Percentiles rank a stretch among this genome's conserved stretches.
phyloP scores from a whole-genome alignment of 73 alveolate species.

The Paramecium primaurelia region DNA sequence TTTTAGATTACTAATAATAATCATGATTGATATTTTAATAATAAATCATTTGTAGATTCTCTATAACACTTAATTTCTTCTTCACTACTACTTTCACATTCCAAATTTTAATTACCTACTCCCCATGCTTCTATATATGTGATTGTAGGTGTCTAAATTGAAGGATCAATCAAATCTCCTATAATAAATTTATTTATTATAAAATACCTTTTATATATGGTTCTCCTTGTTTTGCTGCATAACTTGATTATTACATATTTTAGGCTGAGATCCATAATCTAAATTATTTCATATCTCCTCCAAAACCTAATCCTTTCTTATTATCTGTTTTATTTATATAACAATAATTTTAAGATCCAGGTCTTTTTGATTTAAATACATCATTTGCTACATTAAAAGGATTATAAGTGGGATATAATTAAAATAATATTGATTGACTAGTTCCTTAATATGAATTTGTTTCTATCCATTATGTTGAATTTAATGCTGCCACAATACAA shows the following conservation, averaged over 20 bases:
- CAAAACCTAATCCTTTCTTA: conserved; percentile 31
- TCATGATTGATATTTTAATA: conserved; percentile 27
- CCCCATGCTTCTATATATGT: conserved; percentile 45
- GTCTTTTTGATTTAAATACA: conserved; percentile 24
- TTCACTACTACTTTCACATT: background rate
- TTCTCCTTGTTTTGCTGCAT: conserved; percentile 23
- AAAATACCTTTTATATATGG: conserved; percentile 19
- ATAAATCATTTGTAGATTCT: conserved; percentile 28
- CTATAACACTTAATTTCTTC: conserved; percentile 31
- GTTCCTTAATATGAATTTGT: conserved; percentile 37
- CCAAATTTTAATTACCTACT: background rate
- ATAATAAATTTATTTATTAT: background rate
- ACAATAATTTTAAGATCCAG: background rate
- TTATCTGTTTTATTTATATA: background rate
- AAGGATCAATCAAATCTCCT: conserved; percentile 24
- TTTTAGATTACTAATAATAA: background rate
- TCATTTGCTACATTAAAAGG: background rate
- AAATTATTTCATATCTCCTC: conserved; percentile 40
- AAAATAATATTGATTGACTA: background rate
- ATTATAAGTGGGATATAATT: conserved; percentile 4
- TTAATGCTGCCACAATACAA: conserved; percentile 32
- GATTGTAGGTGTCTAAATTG: background rate
- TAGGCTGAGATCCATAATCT: conserved; percentile 28
- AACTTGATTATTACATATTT: background rate
- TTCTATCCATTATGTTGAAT: conserved; percentile 41